Evolutionary conservation across 176 grass and related monocot species (phyloP).

Genomic region (Neostapfia colusana): DNA sequence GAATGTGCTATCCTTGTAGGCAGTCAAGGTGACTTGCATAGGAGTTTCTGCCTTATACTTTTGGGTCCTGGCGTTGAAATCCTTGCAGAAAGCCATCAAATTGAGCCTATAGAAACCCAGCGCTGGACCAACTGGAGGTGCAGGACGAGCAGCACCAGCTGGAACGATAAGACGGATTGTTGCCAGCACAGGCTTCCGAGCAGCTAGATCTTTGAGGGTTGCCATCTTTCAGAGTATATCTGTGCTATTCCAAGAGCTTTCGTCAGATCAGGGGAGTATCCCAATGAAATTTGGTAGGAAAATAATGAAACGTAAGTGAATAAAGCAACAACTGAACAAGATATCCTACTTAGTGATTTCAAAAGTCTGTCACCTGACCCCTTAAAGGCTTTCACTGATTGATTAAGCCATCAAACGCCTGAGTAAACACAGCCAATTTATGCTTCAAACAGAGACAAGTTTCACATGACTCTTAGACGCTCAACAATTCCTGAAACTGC

Average conservation of each 20-base stretch:
- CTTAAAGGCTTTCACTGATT: not conserved
- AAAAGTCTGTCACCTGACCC: not conserved
- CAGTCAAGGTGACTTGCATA: slow-evolving; percentile 78
- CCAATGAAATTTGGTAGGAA: not conserved
- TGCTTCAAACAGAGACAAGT: slow-evolving; percentile 6
- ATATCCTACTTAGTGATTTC: not conserved
- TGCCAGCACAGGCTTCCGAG: slow-evolving; percentile 62
- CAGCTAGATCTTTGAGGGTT: slow-evolving; percentile 68
- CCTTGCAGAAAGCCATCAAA: slow-evolving; percentile 96
- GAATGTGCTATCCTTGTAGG: slow-evolving; percentile 89
- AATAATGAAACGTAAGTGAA: not conserved
- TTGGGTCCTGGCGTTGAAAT: slow-evolving; percentile 96
- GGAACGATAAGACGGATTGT: slow-evolving; percentile 79
- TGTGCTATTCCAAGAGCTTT: slow-evolving; percentile 27
- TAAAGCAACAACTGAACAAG: slow-evolving; percentile 13
- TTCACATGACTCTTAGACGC: not conserved
- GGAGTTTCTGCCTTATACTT: slow-evolving; percentile 91
- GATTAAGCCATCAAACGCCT: not conserved
- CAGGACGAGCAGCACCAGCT: slow-evolving; percentile 71
- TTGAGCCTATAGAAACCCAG: slow-evolving; percentile 81
- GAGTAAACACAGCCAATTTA: not conserved
- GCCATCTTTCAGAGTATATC: slow-evolving; percentile 49
- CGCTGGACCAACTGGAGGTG: slow-evolving; percentile 72
- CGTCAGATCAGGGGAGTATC: slow-evolving; percentile 4
- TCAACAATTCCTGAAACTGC: not conserved